Evolutionary conservation across 2,329 filamentous ascomycete species (phyloP), one percentile per base, ranked within the genome.

Genomic region (Alternaria brassicae): DNA sequence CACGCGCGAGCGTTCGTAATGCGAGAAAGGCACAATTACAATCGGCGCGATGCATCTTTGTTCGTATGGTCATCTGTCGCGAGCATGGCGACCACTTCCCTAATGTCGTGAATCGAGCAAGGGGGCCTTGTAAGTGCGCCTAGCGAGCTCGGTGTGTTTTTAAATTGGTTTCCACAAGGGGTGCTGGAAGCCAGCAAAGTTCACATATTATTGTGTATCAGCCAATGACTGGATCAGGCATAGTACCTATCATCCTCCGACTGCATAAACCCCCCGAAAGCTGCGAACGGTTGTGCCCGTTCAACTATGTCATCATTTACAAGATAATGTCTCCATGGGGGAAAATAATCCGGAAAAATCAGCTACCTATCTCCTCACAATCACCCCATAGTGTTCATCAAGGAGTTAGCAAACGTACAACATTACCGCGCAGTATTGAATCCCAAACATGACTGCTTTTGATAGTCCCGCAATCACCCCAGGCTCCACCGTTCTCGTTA

Each of bases 401-500:
- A 17, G 13, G 13, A n/a, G 8, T 27, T 36, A 32, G 19, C 25
- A 13, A 34, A 12, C 21, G 36, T 55, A 41, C 53, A 34, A 44
- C 40, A 45, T n/a, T 23, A 30, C 21, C 17, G 15, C 25, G 21
- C 3, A 34, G 1, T 56, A 28, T 6, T 25, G 6, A 6, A n/a
- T 41, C 6, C 5, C 49, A 47, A 12, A 13, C n/a, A 60, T 52
- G 53, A 27, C 28, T 27, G 27, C 45, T 50, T 50, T 47, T 27
- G 17, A 50, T 32, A 54, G 37, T 57, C 61, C 51, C 21, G 48
- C 47, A n/a, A 58, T 67, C 23, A 15, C 56, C 1, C 57, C 64
- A 41, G 70, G 70, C 36, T 66, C 67, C 23, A 52, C 59, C 25
- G 58, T 77, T 47, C 66, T 77, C 17, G 69, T 77, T 0, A 77